Conservation (phyloP, 345 rosid species). For the Sisymbrium altissimum region DNA sequence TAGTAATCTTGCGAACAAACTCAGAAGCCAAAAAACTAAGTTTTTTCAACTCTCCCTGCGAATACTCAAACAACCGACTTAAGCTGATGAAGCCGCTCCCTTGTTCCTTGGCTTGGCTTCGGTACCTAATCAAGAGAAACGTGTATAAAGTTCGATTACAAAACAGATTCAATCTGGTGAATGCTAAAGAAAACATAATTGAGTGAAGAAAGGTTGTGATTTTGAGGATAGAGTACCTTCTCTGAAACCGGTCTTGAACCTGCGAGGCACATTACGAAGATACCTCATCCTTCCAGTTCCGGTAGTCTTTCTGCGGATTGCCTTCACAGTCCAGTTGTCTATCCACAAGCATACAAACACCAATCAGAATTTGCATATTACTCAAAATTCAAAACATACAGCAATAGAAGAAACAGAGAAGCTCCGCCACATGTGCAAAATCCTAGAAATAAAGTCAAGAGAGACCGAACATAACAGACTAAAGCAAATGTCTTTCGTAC, state of each 20-base stretch:
- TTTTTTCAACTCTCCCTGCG: background rate
- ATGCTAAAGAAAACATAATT: no score
- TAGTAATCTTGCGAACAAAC: constrained; percentile 9
- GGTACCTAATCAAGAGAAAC: constrained; percentile 42
- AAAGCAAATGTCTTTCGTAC: background rate
- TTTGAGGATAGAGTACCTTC: no score
- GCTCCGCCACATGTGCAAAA: background rate
- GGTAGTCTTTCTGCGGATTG: constrained; percentile 73
- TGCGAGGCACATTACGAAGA: constrained; percentile 62
- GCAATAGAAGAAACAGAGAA: background rate
- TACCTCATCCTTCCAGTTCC: constrained; percentile 83
- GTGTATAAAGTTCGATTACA: no score
- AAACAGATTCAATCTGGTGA: no score
- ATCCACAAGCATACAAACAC: background rate
- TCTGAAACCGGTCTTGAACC: constrained; percentile 80
- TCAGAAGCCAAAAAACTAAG: constrained; percentile 12
- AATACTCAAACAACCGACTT: background rate
- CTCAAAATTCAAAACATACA: background rate
- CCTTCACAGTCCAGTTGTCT: constrained; percentile 88
- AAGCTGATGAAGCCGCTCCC: constrained; percentile 49
- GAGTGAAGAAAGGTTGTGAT: no score
- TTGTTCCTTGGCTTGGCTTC: constrained; percentile 66
- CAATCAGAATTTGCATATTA: background rate
- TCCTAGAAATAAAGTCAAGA: background rate
- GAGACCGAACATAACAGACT: background rate